phyloP scores from a whole-genome alignment of 179 eudicot genomes.

The Silene coronaria region DNA sequence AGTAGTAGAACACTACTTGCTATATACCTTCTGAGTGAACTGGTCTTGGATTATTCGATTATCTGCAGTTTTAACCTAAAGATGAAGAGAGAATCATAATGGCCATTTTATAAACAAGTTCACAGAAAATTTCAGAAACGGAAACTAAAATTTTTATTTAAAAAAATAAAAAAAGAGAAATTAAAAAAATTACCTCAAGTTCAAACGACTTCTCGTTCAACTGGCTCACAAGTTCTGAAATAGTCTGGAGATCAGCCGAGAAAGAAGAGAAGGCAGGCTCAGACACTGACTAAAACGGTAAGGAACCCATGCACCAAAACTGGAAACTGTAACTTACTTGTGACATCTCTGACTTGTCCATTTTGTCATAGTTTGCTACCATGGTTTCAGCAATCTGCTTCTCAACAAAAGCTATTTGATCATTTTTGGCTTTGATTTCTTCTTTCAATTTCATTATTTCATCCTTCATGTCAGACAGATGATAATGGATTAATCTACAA shows the following conservation, averaged over 20 bases:
- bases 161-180: background rate
- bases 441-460: slow-evolving; percentile 75
- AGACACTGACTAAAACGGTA: slow-evolving; percentile 1
- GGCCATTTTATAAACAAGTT: background rate
- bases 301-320: background rate
- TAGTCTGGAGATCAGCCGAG: slow-evolving; percentile 43
- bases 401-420: slow-evolving; percentile 70
- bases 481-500: slow-evolving; percentile 13
- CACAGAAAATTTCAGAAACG: background rate
- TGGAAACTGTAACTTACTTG: slow-evolving; percentile 39
- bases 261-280: slow-evolving; percentile 10
- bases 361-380: slow-evolving; percentile 39
- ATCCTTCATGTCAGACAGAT: slow-evolving; percentile 37
- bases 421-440: slow-evolving; percentile 61
- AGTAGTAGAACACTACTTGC: slow-evolving; percentile 3
- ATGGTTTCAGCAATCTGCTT: slow-evolving; percentile 64
- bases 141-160: background rate
- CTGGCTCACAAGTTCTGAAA: slow-evolving; percentile 71
- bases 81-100: background rate
- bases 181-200: slow-evolving; percentile 59
- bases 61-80: slow-evolving; percentile 86
- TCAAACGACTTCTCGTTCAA: slow-evolving; percentile 91
- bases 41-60: slow-evolving; percentile 95
- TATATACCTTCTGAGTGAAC: slow-evolving; percentile 73
- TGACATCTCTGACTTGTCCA: slow-evolving; percentile 54